Base-by-base conservation (phyloP, 768 basidiomycete species). In the Leucocoprinus leucothites region DNA sequence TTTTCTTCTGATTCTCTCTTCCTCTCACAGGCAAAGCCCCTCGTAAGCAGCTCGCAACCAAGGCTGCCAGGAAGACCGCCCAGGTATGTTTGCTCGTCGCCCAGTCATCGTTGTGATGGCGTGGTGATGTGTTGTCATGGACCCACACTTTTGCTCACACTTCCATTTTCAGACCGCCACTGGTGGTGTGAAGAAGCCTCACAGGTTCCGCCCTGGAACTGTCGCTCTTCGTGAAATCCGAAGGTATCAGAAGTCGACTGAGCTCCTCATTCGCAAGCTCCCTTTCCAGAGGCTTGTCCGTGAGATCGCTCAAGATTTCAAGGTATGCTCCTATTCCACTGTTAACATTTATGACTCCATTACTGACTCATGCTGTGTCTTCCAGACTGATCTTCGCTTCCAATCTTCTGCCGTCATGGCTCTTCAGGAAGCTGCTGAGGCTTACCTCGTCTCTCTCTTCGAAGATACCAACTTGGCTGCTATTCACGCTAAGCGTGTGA, bases 181-280 rank as follows among this genome's bases (percentile, higher is more conserved):
- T 60, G 94, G 94, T 76, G 94, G 94, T 85, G 94, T 97, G 66
- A 98, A 98, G 95, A 99, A 98, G 82, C 96, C 95, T 58, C 95
- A 98, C 74, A 82, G 95, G 71, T 98, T 96, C 87, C 84, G 90
- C 68, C 90, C 90, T 64, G 90, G 96, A 80, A 99, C 96, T 62
- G 96, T 99, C 80, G 96, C 96, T 62, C 93, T 99, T 62, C 94
- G 96, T 82, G 95, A 98, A 77, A 98, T 98, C 66, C 81, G 96
- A 69, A 84, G 94, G 73, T 97, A 98, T 82, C 94, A 98, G 76
- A 97, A 97, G 82, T 94, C 92, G 59, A 98, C 96, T 61, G 96
- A 98, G 82, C 87, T 99, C 63, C 85, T 98, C 66, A 98, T 98
- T 82, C 84, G 96, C 79, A 98, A 98, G 87, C 91, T 98, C 60